phyloP scores from a whole-genome alignment of 257 asterid genomes.

The Verbascum thapsus region DNA sequence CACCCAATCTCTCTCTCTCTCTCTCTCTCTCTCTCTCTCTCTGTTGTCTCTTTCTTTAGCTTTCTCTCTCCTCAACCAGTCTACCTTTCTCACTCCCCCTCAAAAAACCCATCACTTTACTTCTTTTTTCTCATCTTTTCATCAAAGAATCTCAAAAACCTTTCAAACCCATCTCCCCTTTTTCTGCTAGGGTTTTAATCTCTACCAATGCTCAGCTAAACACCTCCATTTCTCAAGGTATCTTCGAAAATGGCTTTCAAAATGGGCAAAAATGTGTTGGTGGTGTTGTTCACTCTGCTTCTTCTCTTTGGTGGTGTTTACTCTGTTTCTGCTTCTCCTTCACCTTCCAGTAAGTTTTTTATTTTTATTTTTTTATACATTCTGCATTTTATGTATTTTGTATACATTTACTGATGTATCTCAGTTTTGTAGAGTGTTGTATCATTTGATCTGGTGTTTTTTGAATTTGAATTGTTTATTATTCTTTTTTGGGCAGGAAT shows the following conservation, averaged over 20 bases:
- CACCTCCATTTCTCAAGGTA: conserved; percentile 30
- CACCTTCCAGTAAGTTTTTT: conserved; percentile 81
- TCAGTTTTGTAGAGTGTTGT: no score
- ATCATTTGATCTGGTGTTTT: conserved; percentile 44
- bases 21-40: no score
- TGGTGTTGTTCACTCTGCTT: conserved; percentile 52
- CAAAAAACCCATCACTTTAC: conserved; percentile 52
- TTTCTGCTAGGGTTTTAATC: conserved; percentile 44
- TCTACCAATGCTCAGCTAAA: conserved; percentile 42
- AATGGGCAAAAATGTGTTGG: conserved; percentile 36
- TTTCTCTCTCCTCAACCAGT: no score
- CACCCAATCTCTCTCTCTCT: no score
- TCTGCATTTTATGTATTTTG: neutral
- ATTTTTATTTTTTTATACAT: no score
- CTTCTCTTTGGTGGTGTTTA: conserved; percentile 50
- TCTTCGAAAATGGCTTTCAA: conserved; percentile 35
- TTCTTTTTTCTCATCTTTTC: conserved; percentile 39
- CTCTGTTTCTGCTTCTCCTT: conserved; percentile 61
- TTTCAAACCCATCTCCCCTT: conserved; percentile 30
- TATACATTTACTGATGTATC: no score
- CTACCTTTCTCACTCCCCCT: no score
- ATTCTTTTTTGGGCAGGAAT: conserved; percentile 54
- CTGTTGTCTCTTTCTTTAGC: no score
- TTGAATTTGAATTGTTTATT: neutral
- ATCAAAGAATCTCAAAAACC: conserved; percentile 47